These are phyloP conservation scores for Fusarium paranaense DNA, from an alignment of 2,329 filamentous ascomycete genomes.

Conservation along the genomic window DNA sequence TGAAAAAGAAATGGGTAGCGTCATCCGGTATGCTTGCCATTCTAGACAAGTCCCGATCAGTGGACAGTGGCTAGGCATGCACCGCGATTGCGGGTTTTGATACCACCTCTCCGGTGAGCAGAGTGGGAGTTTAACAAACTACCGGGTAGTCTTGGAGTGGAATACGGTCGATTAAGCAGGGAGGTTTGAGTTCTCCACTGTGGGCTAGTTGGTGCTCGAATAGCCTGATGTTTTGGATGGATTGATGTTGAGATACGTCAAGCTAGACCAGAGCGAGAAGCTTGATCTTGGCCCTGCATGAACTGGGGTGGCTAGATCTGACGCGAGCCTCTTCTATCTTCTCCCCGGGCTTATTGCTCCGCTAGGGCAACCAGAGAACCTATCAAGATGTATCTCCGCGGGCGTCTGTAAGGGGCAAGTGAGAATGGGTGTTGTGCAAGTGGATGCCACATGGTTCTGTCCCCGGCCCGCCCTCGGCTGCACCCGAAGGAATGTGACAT, in stretches of 20 bases:
- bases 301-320: neutral
- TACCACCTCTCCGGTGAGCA: constrained; percentile 1
- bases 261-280: neutral
- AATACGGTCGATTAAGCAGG: neutral
- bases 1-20: neutral
- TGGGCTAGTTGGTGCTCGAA: neutral
- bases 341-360: neutral
- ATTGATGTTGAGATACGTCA: neutral
- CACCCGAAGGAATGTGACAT: neutral
- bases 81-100: neutral
- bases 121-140: neutral
- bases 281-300: neutral
- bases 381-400: neutral
- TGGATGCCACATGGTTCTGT: neutral
- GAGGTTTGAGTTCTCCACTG: neutral
- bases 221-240: neutral
- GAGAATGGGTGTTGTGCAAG: neutral
- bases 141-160: neutral
- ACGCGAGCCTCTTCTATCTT: neutral
- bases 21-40: neutral
- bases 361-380: neutral
- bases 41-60: neutral
- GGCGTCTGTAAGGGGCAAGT: neutral
- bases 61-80: neutral
- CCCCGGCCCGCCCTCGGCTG: neutral